A percentile compares a stretch with the other conserved stretches of the same genome.
Conservation (phyloP, 2,329 filamentous ascomycete species). For the Alternaria infectoria region DNA sequence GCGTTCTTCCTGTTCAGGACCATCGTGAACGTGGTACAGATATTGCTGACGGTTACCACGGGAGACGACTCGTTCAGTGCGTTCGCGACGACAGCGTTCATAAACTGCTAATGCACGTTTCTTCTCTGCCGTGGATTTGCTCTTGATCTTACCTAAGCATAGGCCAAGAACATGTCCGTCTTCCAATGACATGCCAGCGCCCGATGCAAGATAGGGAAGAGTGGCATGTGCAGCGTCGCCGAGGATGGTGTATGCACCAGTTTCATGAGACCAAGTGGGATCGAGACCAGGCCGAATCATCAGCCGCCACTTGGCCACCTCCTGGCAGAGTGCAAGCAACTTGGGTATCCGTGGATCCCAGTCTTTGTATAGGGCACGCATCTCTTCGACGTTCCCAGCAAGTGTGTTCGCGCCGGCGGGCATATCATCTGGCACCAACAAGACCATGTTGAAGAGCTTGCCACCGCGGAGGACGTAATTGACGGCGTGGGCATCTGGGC, state of each 20-base stretch:
- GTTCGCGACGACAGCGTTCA: constrained; percentile 62
- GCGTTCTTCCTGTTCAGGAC: constrained; percentile 61
- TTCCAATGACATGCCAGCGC: constrained; percentile 67
- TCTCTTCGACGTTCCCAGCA: constrained; percentile 60
- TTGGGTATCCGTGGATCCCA: constrained; percentile 65
- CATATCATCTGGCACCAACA: constrained; percentile 59
- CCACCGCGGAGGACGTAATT: constrained; percentile 59
- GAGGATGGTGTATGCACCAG: constrained; percentile 63
- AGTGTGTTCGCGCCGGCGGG: constrained; percentile 54
- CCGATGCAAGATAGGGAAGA: constrained; percentile 65
- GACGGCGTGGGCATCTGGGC: constrained; percentile 59
- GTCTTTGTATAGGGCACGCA: constrained; percentile 60
- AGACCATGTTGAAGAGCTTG: constrained; percentile 59
- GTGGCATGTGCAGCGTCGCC: constrained; percentile 71
- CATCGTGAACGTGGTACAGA: constrained; percentile 67
- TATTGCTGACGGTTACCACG: constrained; percentile 67
- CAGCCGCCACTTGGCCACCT: constrained; percentile 67
- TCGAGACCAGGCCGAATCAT: constrained; percentile 63
- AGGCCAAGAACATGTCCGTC: constrained; percentile 65
- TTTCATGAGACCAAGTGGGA: constrained; percentile 63
- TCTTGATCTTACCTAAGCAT: constrained; percentile 57
- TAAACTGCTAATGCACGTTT: constrained; percentile 56
- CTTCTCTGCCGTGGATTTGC: constrained; percentile 46
- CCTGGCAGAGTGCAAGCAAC: constrained; percentile 62
- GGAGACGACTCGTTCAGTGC: constrained; percentile 66